phyloP scores from a whole-genome alignment of 2,329 filamentous ascomycete species.

The Monilinia aucupariae region DNA sequence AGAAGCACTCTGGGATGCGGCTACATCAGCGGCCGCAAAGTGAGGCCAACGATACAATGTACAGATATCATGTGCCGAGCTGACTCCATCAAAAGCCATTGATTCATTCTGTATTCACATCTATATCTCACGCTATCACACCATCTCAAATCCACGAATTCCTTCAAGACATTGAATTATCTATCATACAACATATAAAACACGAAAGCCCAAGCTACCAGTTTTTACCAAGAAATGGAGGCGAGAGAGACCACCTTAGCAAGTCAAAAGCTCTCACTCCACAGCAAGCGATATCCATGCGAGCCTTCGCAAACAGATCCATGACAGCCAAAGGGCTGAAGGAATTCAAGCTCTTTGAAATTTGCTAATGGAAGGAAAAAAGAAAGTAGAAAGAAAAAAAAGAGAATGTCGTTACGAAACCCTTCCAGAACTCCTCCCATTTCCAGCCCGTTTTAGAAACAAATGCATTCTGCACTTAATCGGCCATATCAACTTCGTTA shows the following conservation, averaged over 20 bases:
- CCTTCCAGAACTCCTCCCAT: slow-evolving; percentile 6
- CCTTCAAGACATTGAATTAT: neutral
- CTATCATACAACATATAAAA: slow-evolving; percentile 12
- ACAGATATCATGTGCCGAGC: too few relatives aligned
- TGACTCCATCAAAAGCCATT: too few relatives aligned
- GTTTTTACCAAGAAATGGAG: neutral
- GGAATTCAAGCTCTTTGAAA: slow-evolving; percentile 3
- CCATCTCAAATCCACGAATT: neutral
- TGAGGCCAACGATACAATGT: too few relatives aligned
- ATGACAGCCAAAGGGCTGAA: neutral
- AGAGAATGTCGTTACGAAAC: slow-evolving; percentile 7
- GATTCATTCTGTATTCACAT: too few relatives aligned
- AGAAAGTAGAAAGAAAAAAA: neutral
- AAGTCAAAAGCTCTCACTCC: slow-evolving; percentile 1
- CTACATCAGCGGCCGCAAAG: too few relatives aligned
- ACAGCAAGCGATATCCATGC: neutral
- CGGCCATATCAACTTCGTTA: slow-evolving; percentile 16
- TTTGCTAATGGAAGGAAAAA: slow-evolving; percentile 1
- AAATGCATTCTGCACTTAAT: slow-evolving; percentile 3
- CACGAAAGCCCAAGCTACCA: neutral
- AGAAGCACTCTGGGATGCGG: too few relatives aligned
- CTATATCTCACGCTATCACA: neutral
- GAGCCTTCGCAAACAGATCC: neutral
- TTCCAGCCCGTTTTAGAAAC: neutral
- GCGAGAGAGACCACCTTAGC: neutral